phyloP scores from a whole-genome alignment of 768 basidiomycete species.

The Lepiota venenata region DNA sequence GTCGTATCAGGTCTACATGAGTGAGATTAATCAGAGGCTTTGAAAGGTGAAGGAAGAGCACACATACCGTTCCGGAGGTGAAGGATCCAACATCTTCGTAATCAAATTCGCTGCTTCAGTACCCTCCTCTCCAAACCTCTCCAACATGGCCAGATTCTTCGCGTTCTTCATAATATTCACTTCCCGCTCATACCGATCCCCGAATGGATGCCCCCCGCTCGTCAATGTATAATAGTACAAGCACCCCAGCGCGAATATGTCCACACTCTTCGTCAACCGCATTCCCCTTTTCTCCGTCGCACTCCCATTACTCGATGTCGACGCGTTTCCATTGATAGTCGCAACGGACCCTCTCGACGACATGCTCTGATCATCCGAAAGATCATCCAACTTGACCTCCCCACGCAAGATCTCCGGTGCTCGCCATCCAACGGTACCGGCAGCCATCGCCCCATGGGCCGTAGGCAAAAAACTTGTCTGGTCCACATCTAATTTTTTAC shows the following conservation, averaged over 20 bases:
- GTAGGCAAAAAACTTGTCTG: constrained; percentile 97
- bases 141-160: constrained; percentile 66
- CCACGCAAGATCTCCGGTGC: constrained; percentile 95
- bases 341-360: constrained; percentile 65
- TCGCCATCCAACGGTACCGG: constrained; percentile 96
- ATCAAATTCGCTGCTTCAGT: constrained; percentile 88
- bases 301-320: constrained; percentile 22
- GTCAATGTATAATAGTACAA: constrained; percentile 92
- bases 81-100: constrained; percentile 68
- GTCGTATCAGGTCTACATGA: constrained; percentile 76
- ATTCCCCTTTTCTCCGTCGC: constrained; percentile 46
- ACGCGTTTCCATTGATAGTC: constrained; percentile 37
- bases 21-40: not conserved
- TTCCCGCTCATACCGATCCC: constrained; percentile 90
- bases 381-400: constrained; percentile 89
- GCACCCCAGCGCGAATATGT: constrained; percentile 95
- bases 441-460: constrained; percentile 81
- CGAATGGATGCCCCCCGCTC: constrained; percentile 90
- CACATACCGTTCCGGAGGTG: constrained; percentile 70
- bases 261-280: constrained; percentile 90
- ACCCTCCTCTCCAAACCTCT: constrained; percentile 89
- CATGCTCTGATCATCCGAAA: constrained; percentile 60
- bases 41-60: constrained; percentile 11
- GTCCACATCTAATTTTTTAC: constrained; percentile 92
- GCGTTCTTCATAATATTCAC: constrained; percentile 86